Base-by-base conservation (phyloP, 1,139 yeast genomes). In the Blastobotrys elegans region DNA sequence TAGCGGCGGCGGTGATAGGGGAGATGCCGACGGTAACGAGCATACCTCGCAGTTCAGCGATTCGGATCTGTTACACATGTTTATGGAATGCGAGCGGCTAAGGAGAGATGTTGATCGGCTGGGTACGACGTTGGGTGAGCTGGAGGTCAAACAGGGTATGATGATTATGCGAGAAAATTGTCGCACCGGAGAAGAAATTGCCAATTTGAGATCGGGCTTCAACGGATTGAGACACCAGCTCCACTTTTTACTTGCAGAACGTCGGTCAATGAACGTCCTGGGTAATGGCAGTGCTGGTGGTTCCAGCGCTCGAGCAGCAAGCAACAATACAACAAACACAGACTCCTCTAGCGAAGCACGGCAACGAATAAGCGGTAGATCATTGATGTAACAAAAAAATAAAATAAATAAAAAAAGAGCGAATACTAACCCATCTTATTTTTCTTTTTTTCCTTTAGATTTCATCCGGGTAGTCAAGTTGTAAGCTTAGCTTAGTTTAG, bases 211-310 rank as follows among this genome's bases (percentile, higher is more conserved):
- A n/a, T 57, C 60, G n/a, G 63, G 64, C 7, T 53, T 68, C 45
- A 63, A 61, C 35, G 59, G 65, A 10, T 50, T 68, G 21, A 59
- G 71, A 2, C 68, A 68, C 36, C 72, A 68, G 50, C 46, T 68
- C 38, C 67, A 67, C 50, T 61, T 62, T 44, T 48, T 66, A 17
- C 50, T 63, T 24, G 52, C 64, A 13, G 69, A 65, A 36, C 55
- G 68, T n/a, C 50, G 65, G 21, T 33, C 40, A 39, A 17, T 39
- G 27, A 18, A 27, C 13, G 32, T 18, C 11, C 21, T 27, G 8
- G 14, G 38, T 34, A 3, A 17, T 3, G 13, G 17, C 13, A 26
- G 40, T 36, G 11, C 29, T 36, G n/a, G 24, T 36, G 16, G 38
- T 34, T n/a, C 17, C n/a, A 16, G 21, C 22, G 42, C 29, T 14